These are phyloP conservation scores for Lipomyces kockii DNA, from an alignment of 805 yeast genomes.

Conservation along the genomic window DNA sequence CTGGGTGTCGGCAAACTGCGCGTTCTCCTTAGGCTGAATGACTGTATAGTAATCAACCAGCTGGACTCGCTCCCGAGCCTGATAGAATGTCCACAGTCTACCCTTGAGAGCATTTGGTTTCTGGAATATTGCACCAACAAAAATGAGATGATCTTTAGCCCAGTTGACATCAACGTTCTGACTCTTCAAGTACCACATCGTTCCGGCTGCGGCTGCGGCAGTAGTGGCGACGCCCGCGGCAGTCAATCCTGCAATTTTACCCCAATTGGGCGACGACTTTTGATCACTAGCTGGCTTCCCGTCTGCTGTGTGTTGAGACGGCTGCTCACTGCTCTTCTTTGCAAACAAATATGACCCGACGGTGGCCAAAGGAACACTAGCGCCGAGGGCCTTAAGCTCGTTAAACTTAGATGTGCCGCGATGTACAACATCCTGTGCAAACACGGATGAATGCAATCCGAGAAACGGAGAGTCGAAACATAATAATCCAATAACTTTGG, in stretches of 20 bases:
- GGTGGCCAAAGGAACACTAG: conserved; percentile 28
- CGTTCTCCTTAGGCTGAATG: conserved; percentile 5
- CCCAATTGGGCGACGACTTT: conserved; percentile 26
- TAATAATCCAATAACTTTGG: conserved; percentile 31
- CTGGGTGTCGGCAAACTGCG: background rate
- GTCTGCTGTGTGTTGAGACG: conserved; percentile 5
- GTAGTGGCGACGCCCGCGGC: conserved; percentile 34
- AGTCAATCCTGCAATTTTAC: conserved; percentile 29
- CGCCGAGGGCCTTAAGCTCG: conserved; percentile 20
- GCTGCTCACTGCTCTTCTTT: conserved; percentile 34
- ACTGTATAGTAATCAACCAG: conserved; percentile 31
- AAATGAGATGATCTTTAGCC: conserved; percentile 32
- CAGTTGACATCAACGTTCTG: conserved; percentile 31
- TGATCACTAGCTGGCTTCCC: background rate
- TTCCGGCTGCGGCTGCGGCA: conserved; percentile 35
- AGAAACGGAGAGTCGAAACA: conserved; percentile 36
- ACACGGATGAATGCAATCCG: conserved; percentile 34
- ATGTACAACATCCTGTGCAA: conserved; percentile 31
- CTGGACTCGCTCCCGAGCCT: conserved; percentile 20
- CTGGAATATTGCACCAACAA: conserved; percentile 33
- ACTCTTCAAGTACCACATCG: conserved; percentile 34
- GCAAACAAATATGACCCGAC: conserved; percentile 30
- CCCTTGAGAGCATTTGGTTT: conserved; percentile 16
- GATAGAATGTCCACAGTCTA: conserved; percentile 28
- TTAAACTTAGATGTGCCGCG: conserved; percentile 34